Conservation (phyloP, 495 filamentous ascomycete genomes). For the Achaetomiella virescens region DNA sequence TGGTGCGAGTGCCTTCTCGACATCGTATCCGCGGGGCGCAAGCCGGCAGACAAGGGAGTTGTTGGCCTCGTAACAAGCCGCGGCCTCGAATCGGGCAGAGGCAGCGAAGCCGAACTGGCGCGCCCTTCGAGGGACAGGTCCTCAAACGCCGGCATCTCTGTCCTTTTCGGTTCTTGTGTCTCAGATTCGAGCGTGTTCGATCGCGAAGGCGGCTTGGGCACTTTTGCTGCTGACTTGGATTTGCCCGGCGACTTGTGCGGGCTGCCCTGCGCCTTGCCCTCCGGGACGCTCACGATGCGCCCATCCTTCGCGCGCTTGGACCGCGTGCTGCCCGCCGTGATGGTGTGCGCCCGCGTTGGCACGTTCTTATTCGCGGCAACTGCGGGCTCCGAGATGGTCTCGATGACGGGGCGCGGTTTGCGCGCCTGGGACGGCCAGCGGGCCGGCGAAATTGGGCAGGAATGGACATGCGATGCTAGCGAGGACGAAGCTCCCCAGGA, state of each 20-base stretch:
- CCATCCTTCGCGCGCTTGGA: conserved; percentile 43
- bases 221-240: conserved; percentile 11
- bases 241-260: conserved; percentile 25
- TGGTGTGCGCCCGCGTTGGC: conserved; percentile 58
- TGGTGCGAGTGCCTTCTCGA: conserved; percentile 45
- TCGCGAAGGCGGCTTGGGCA: not conserved
- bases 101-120: conserved; percentile 58
- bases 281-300: conserved; percentile 35
- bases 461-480: conserved; percentile 52
- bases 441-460: conserved; percentile 57
- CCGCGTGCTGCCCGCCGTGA: conserved; percentile 41
- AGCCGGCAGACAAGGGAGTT: conserved; percentile 46
- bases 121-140: conserved; percentile 43
- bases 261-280: conserved; percentile 23
- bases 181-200: conserved; percentile 15
- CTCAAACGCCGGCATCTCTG: conserved; percentile 30
- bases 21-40: conserved; percentile 45
- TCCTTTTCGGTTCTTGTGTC: conserved; percentile 19
- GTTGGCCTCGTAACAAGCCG: conserved; percentile 38
- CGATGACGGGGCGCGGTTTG: conserved; percentile 52
- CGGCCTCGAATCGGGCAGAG: conserved; percentile 52
- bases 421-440: conserved; percentile 65
- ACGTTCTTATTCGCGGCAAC: conserved; percentile 37
- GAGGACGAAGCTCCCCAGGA: conserved; percentile 64
- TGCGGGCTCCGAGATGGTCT: conserved; percentile 49